Conservation (phyloP, 176 grass and related monocot genomes). For the Cenchrus fungigraminus region DNA sequence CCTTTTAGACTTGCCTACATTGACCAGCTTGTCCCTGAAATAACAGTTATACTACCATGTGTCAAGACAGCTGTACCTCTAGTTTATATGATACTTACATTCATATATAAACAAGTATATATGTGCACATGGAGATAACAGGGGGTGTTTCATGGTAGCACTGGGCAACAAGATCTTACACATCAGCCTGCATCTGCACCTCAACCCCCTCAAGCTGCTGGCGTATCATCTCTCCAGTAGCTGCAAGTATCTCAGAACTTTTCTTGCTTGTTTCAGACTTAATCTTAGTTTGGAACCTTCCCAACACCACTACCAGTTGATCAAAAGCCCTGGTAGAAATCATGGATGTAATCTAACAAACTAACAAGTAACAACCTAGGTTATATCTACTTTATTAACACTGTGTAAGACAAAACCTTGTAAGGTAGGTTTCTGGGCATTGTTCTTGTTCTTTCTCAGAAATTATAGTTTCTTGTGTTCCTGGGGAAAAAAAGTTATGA, state of each 20-base stretch:
- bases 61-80: conserved; percentile 23
- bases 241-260: conserved; percentile 74
- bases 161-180: conserved; percentile 63
- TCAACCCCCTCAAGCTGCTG: conserved; percentile 72
- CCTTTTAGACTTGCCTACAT: conserved; percentile 72
- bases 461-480: conserved; percentile 61
- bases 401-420: conserved; percentile 60
- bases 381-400: conserved; percentile 28
- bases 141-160: conserved; percentile 21
- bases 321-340: conserved; percentile 69
- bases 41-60: conserved; percentile 32
- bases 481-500: conserved; percentile 39
- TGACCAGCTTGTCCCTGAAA: conserved; percentile 77
- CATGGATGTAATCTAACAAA: conserved; percentile 34
- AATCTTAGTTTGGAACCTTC: conserved; percentile 80
- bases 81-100: conserved; percentile 37
- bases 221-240: conserved; percentile 66
- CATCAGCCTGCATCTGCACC: conserved; percentile 72
- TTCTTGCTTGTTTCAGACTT: conserved; percentile 70
- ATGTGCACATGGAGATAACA: conserved; percentile 6
- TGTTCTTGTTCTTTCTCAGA: conserved; percentile 58
- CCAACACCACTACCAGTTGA: conserved; percentile 65
- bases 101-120: conserved; percentile 16
- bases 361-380: not conserved
- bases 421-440: conserved; percentile 66